A percentile compares a stretch with the other conserved stretches of the same genome.
These are phyloP conservation scores for Dictyostelium intermedium DNA, from an alignment of 78 protist species.

Conservation along the genomic window DNA sequence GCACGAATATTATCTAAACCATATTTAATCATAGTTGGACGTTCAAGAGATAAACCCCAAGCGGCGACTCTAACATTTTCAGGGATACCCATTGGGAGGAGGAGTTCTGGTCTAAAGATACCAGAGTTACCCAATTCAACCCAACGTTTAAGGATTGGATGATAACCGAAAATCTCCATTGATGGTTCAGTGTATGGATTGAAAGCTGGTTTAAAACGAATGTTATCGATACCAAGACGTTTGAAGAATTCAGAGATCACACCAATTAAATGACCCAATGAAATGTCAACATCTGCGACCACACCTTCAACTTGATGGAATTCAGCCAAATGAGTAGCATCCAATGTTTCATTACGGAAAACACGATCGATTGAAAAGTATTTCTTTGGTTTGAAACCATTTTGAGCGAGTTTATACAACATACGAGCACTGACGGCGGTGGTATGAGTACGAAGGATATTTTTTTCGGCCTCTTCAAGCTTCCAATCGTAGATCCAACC, in stretches of 20 bases:
- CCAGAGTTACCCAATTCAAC: slow-evolving; percentile 97
- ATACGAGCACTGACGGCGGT: slow-evolving; percentile 98
- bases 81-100: slow-evolving; percentile 99
- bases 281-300: slow-evolving; percentile 93
- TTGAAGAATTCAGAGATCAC: slow-evolving; percentile 94
- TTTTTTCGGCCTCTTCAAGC: slow-evolving; percentile 93
- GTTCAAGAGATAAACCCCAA: slow-evolving; percentile 97
- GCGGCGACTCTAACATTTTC: slow-evolving; percentile 96
- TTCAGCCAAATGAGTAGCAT: slow-evolving; percentile 99
- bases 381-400: slow-evolving; percentile 89
- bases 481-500: slow-evolving; percentile 98
- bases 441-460: slow-evolving; percentile 99
- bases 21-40: slow-evolving; percentile 99
- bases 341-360: slow-evolving; percentile 99
- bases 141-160: slow-evolving; percentile 81
- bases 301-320: slow-evolving; percentile 99
- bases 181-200: slow-evolving; percentile 99
- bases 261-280: slow-evolving; percentile 96
- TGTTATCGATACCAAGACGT: slow-evolving; percentile 87
- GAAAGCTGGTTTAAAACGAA: slow-evolving; percentile 98
- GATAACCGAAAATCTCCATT: slow-evolving; percentile 98
- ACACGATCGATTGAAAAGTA: slow-evolving; percentile 99
- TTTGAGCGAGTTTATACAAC: slow-evolving; percentile 91
- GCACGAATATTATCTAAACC: slow-evolving; percentile 94
- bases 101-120: slow-evolving; percentile 99